Evolutionary conservation across 371 early-diverging fungal genomes (phyloP).

Genomic region (Mortierella sp.): DNA sequence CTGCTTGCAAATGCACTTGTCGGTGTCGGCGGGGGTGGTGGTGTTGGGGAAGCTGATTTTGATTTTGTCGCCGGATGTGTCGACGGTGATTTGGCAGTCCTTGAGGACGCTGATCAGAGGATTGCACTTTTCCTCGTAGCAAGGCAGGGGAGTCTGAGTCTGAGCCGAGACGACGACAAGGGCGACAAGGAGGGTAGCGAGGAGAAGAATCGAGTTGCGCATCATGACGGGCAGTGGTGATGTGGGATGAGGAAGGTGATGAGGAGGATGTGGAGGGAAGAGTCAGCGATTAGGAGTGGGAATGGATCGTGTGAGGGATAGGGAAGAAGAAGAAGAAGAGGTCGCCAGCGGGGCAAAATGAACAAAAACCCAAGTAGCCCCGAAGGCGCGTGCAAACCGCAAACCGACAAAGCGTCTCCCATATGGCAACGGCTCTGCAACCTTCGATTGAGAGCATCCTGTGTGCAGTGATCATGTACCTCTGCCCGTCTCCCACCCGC

Average conservation of each 20-base stretch:
- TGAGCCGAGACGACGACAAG: constrained; percentile 42
- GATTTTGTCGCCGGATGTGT: constrained; percentile 31
- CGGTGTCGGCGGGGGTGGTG: constrained; percentile 21
- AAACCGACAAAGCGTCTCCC: too few relatives aligned
- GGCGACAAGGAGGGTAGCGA: constrained; percentile 29
- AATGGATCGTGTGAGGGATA: not conserved
- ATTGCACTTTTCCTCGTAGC: constrained; percentile 42
- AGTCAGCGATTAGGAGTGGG: not conserved
- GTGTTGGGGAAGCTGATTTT: constrained; percentile 36
- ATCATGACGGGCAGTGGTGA: constrained; percentile 2
- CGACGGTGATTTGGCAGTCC: constrained; percentile 37
- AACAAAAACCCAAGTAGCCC: too few relatives aligned
- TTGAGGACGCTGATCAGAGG: constrained; percentile 26
- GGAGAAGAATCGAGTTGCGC: constrained; percentile 13
- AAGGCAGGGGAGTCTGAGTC: constrained; percentile 35
- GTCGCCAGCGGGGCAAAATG: too few relatives aligned
- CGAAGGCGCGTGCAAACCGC: too few relatives aligned
- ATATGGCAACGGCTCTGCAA: too few relatives aligned
- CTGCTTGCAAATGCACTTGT: constrained; percentile 54
- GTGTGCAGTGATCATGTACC: too few relatives aligned
- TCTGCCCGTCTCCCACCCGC: too few relatives aligned
- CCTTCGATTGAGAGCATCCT: too few relatives aligned
- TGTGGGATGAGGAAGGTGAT: not conserved
- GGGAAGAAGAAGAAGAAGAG: not conserved
- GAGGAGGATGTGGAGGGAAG: not conserved